Percentiles rank a stretch among this genome's conserved stretches.
These are phyloP conservation scores for Aspergillus novofumigatus DNA, from an alignment of 2,329 filamentous ascomycete species.

Conservation along the genomic window DNA sequence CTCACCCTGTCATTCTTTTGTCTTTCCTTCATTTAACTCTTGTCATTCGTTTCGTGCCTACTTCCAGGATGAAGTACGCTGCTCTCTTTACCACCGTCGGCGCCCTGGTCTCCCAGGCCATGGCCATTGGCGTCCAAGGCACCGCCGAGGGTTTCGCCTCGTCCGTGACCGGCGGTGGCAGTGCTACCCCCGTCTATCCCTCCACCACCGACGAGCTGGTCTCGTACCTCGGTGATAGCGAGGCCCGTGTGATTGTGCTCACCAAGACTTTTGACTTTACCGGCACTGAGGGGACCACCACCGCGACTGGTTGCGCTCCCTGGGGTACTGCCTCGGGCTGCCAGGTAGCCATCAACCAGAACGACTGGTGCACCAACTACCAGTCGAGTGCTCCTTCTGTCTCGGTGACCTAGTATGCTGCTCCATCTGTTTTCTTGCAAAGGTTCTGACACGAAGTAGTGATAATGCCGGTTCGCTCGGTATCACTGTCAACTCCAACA, in stretches of 20 bases:
- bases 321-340: constrained; percentile 52
- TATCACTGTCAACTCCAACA: constrained; percentile 55
- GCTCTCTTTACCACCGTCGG: not conserved
- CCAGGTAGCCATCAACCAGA: constrained; percentile 58
- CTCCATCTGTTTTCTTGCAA: not conserved
- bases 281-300: constrained; percentile 35
- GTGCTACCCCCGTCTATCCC: constrained; percentile 52
- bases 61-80: not conserved
- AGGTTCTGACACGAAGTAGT: not conserved
- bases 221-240: constrained; percentile 53
- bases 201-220: constrained; percentile 53
- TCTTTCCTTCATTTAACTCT: not conserved
- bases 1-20: not conserved
- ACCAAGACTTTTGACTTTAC: constrained; percentile 19
- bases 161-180: constrained; percentile 59
- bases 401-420: constrained; percentile 32
- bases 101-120: constrained; percentile 1
- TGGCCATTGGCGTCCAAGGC: constrained; percentile 20
- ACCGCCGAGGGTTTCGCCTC: constrained; percentile 48
- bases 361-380: constrained; percentile 58
- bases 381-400: constrained; percentile 49
- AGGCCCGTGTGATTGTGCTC: constrained; percentile 53
- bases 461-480: constrained; percentile 51
- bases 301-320: constrained; percentile 54
- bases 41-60: not conserved